Percentiles rank a stretch among this genome's conserved stretches.
These are phyloP conservation scores for Rhododendron simsii DNA, from an alignment of 148 eudicot genomes.

Conservation along the genomic window DNA sequence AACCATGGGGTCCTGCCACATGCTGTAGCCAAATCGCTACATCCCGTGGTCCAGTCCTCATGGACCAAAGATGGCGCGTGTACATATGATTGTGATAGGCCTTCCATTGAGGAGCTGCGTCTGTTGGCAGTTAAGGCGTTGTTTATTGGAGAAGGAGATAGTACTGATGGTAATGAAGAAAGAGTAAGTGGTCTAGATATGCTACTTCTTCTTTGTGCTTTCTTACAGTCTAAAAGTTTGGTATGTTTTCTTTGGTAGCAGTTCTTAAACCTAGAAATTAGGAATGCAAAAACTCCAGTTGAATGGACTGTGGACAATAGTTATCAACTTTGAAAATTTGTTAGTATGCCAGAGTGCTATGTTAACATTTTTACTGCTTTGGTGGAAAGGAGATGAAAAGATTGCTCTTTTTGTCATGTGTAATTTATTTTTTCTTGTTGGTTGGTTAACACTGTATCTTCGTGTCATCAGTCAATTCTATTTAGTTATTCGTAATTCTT, in stretches of 20 bases:
- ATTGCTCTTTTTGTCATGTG: neutral
- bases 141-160: neutral
- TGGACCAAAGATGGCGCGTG: neutral
- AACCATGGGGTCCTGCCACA: neutral
- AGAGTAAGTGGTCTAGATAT: neutral
- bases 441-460: neutral
- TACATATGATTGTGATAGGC: neutral
- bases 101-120: neutral
- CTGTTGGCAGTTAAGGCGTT: neutral
- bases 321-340: neutral
- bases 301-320: neutral
- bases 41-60: neutral
- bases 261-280: neutral
- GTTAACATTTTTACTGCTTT: neutral
- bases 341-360: neutral
- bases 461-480: neutral
- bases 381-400: neutral
- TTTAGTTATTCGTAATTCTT: slow-evolving; percentile 11
- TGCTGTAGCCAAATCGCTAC: neutral
- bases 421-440: neutral
- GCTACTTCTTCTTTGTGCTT: slow-evolving; percentile 1
- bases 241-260: neutral
- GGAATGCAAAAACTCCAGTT: neutral
- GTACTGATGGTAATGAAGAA: neutral
- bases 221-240: neutral